Percentiles rank a stretch among this genome's conserved stretches.
Conservation (phyloP, 352 stramenopile species). For the Thalassiosira livingstoniorum region DNA sequence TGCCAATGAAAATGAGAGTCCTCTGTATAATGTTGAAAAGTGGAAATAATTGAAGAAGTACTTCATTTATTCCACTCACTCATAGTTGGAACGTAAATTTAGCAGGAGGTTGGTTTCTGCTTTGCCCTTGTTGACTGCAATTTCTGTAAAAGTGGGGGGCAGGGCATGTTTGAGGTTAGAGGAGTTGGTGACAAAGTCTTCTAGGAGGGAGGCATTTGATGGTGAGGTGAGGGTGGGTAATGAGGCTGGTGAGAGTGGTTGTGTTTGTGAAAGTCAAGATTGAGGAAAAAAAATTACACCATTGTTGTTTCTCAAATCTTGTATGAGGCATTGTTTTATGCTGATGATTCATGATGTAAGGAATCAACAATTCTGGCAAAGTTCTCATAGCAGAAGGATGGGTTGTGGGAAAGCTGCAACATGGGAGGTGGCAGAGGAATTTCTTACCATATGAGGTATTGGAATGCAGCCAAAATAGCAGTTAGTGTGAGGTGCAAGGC, state of each 20-base stretch:
- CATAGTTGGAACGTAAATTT: conserved; percentile 82
- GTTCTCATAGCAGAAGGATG: too few relatives aligned
- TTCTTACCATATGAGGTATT: too few relatives aligned
- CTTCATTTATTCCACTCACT: conserved; percentile 79
- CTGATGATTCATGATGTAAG: too few relatives aligned
- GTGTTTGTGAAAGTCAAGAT: background rate
- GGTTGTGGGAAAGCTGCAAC: too few relatives aligned
- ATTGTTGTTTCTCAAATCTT: too few relatives aligned
- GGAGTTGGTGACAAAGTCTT: conserved; percentile 77
- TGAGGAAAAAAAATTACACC: conserved; percentile 50
- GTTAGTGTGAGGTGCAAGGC: too few relatives aligned
- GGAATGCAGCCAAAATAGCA: too few relatives aligned
- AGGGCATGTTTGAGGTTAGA: conserved; percentile 34
- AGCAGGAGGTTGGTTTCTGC: conserved; percentile 71
- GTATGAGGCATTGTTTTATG: background rate
- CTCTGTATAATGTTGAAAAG: too few relatives aligned
- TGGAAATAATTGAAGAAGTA: conserved; percentile 72
- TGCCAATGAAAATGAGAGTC: conserved; percentile 78
- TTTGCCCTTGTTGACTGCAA: conserved; percentile 57
- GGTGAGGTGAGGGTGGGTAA: background rate
- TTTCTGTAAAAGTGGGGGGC: conserved; percentile 20
- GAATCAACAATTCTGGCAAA: too few relatives aligned
- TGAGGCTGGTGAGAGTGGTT: background rate
- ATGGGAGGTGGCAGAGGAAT: too few relatives aligned
- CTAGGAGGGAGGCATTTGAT: conserved; percentile 65